Conservation (phyloP, 164 flowering plant genomes). For the Liriodendron chinense region DNA sequence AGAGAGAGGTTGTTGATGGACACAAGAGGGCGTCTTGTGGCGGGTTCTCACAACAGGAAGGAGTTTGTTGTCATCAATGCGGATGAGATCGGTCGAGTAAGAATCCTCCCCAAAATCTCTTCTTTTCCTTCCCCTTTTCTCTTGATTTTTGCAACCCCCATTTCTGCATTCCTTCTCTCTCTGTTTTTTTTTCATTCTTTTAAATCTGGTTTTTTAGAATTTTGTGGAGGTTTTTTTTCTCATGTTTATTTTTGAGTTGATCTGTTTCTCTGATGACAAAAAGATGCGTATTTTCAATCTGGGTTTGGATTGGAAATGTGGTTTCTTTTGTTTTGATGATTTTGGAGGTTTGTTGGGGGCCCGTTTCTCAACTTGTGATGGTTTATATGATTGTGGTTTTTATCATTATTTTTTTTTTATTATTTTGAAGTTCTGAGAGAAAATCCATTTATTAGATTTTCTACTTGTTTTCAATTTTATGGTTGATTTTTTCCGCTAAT, state of each 20-base stretch:
- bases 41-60: conserved; percentile 91
- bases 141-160: background rate
- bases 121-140: conserved; percentile 1
- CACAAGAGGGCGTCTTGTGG: conserved; percentile 69
- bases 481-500: background rate
- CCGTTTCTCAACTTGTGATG: background rate
- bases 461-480: background rate
- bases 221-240: background rate
- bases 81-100: conserved; percentile 78
- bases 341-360: background rate
- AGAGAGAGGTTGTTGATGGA: conserved; percentile 30
- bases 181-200: background rate
- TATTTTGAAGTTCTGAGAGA: background rate
- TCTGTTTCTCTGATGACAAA: background rate
- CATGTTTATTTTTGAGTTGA: background rate
- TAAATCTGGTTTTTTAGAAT: background rate
- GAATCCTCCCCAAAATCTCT: conserved; percentile 15
- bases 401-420: no score
- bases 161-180: background rate
- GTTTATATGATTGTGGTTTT: background rate
- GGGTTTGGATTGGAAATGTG: background rate
- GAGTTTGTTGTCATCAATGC: conserved; percentile 93
- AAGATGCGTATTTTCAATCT: background rate
- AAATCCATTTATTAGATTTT: background rate
- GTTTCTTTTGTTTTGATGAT: background rate